Evolutionary conservation across 164 flowering plant genomes (phyloP), one percentile per base, ranked within the genome.

Genomic region (Euptelea pleiosperma): DNA sequence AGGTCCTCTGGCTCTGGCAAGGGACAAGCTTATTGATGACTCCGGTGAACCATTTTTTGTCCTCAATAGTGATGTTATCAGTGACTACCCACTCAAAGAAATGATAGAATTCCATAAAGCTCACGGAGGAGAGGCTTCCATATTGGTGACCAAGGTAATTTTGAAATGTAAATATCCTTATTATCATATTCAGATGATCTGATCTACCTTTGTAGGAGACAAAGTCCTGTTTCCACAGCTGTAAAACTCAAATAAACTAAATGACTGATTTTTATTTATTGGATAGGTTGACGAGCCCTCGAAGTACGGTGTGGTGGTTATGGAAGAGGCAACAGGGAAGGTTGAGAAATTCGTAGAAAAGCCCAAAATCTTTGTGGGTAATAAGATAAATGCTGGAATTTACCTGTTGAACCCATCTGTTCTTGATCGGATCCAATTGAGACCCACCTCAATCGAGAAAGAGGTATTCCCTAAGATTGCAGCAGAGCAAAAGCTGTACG

Each of bases 111-210:
- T 67, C 25, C 70, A 67, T 43, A 67, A 56, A 34, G 9, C 50
- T 24, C 70, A 67, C 61, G 70, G 70, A 24, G 65, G 66, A 16
- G 65, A 67, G 44, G 70, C 70, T 30, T 67, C 70, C 34, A 61
- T 67, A 3, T 40, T 67, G 66, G 70, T 67, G 2, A 55, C 70
- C 29, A 57, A 67, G 65, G 70, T 67, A 61, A 19, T 3, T 19
- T 1, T n/a, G n/a, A n/a, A 24, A 18, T 11, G 0, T 55, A 0
- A 12, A 24, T 44, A 15, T 54, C 18, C 31, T 39, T 8, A 12
- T 6, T 34, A 24, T n/a, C 10, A 21, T 48, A 18, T 22, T 14
- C 9, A 28, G 2, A 30, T 12, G 21, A 0, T 21, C 30, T 18
- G 28, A 12, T 34, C 15, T 34, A 15, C 12, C 29, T 46, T 7